Conservation (phyloP, 1,139 yeast genomes). For the Meyerozyma guilliermondii region DNA sequence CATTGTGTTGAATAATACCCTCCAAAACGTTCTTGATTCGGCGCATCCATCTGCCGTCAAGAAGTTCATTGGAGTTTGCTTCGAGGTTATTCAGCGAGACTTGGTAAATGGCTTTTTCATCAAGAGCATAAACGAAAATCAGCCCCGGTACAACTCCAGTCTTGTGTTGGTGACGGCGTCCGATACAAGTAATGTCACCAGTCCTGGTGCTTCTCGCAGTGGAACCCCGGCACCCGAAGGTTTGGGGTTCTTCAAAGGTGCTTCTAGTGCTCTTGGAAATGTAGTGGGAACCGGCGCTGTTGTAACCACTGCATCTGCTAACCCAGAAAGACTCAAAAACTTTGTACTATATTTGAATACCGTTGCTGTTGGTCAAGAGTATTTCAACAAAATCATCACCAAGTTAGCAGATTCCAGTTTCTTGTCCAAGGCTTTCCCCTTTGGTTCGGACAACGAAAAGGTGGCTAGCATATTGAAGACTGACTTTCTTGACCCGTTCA, state of each 20-base stretch:
- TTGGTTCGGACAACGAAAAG: slow-evolving; percentile 46
- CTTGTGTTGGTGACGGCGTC: slow-evolving; percentile 20
- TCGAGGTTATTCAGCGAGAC: slow-evolving; percentile 30
- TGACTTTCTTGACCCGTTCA: slow-evolving; percentile 37
- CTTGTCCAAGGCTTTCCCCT: slow-evolving; percentile 45
- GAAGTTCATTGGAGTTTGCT: slow-evolving; percentile 36
- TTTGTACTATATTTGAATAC: slow-evolving; percentile 59
- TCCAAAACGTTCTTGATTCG: slow-evolving; percentile 55
- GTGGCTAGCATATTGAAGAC: slow-evolving; percentile 35
- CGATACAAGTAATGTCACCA: slow-evolving; percentile 11
- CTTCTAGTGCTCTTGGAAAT: slow-evolving; percentile 42
- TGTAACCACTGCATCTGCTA: slow-evolving; percentile 16
- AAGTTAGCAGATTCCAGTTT: slow-evolving; percentile 23
- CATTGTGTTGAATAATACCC: slow-evolving; percentile 62
- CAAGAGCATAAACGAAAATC: slow-evolving; percentile 51
- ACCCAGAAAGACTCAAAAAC: slow-evolving; percentile 33
- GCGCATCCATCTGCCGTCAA: slow-evolving; percentile 55
- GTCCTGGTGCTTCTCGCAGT: slow-evolving; percentile 29
- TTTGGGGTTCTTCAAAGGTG: slow-evolving; percentile 42
- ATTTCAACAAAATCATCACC: slow-evolving; percentile 44
- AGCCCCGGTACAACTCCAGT: slow-evolving; percentile 46
- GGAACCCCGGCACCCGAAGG: slow-evolving; percentile 36
- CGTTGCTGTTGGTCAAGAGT: slow-evolving; percentile 52
- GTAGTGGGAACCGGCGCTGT: slow-evolving; percentile 33
- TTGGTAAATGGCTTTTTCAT: slow-evolving; percentile 36